A percentile compares a stretch with the other conserved stretches of the same genome.
Conservation (phyloP, 495 filamentous ascomycete species). For the Penicillium daleae region DNA sequence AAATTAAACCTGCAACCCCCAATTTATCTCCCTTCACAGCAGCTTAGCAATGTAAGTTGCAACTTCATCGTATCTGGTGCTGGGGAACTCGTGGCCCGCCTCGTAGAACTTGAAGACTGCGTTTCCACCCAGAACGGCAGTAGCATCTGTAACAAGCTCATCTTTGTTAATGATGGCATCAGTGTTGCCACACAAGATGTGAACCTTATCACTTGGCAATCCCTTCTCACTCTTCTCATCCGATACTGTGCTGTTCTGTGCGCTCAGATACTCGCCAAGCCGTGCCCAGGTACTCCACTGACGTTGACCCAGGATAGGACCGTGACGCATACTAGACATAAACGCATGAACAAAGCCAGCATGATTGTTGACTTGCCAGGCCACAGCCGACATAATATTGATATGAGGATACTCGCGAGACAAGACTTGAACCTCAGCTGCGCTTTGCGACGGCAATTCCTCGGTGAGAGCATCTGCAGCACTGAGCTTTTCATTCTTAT, state of each 20-base stretch:
- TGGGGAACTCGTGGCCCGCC: conserved; percentile 63
- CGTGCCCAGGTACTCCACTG: conserved; percentile 57
- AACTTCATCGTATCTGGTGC: conserved; percentile 56
- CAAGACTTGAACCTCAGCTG: conserved; percentile 44
- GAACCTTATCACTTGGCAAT: conserved; percentile 53
- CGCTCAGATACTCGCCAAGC: conserved; percentile 54
- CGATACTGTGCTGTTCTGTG: conserved; percentile 37
- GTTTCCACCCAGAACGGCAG: conserved; percentile 51
- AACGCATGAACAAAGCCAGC: conserved; percentile 59
- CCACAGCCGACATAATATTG: conserved; percentile 48
- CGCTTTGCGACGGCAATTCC: conserved; percentile 41
- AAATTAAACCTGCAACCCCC: background rate
- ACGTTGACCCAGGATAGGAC: conserved; percentile 55
- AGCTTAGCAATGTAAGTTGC: conserved; percentile 49
- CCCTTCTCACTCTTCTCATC: conserved; percentile 26
- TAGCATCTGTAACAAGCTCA: conserved; percentile 61
- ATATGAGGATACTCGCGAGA: conserved; percentile 49
- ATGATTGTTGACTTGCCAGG: conserved; percentile 62
- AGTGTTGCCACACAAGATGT: conserved; percentile 56
- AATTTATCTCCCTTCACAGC: conserved; percentile 25
- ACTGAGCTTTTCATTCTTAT: conserved; percentile 37
- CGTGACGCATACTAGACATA: conserved; percentile 60
- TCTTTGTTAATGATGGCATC: conserved; percentile 59
- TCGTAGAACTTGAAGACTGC: conserved; percentile 50
- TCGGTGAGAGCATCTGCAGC: conserved; percentile 43